Evolutionary conservation across 2,329 filamentous ascomycete species (phyloP).

Genomic region (Metarhizium robertsii): DNA sequence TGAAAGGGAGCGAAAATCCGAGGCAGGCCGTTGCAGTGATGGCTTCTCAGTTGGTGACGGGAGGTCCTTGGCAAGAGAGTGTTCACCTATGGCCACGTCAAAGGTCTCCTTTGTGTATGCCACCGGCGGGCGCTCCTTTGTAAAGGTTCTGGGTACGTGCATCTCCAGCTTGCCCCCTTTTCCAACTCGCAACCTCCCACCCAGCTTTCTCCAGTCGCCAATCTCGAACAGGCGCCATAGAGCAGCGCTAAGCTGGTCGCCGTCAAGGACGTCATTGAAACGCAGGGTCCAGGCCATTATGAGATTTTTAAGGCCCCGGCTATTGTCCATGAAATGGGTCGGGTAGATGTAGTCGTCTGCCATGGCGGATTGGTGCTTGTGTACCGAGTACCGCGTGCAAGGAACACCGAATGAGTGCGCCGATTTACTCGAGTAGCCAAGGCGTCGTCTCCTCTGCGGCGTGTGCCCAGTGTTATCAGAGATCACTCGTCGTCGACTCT

Average conservation of each 20-base stretch:
- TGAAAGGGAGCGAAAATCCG: background rate
- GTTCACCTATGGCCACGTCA: slow-evolving; percentile 26
- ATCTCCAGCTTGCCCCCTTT: slow-evolving; percentile 22
- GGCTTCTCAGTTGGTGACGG: slow-evolving; percentile 17
- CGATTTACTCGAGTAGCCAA: too few relatives aligned
- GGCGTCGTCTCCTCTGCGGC: too few relatives aligned
- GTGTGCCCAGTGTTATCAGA: too few relatives aligned
- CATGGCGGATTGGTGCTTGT: background rate
- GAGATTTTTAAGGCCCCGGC: background rate
- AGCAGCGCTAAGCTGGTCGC: slow-evolving; percentile 22
- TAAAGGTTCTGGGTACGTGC: slow-evolving; percentile 23
- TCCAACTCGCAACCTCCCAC: slow-evolving; percentile 30
- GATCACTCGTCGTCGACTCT: too few relatives aligned
- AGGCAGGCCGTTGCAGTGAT: background rate
- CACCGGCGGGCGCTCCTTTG: slow-evolving; percentile 26
- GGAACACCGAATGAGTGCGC: too few relatives aligned
- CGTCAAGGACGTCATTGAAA: slow-evolving; percentile 22
- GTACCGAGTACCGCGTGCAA: too few relatives aligned
- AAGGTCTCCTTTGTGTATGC: slow-evolving; percentile 28
- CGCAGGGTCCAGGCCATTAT: background rate
- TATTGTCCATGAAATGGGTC: slow-evolving; percentile 1
- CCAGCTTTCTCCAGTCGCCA: slow-evolving; percentile 33
- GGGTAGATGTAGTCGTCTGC: slow-evolving; percentile 2
- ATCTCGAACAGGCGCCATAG: slow-evolving; percentile 26
- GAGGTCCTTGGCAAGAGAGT: slow-evolving; percentile 28